A percentile compares a stretch with the other conserved stretches of the same genome.
Conservation (phyloP, 2,329 filamentous ascomycete species). For the Colletotrichum horii region DNA sequence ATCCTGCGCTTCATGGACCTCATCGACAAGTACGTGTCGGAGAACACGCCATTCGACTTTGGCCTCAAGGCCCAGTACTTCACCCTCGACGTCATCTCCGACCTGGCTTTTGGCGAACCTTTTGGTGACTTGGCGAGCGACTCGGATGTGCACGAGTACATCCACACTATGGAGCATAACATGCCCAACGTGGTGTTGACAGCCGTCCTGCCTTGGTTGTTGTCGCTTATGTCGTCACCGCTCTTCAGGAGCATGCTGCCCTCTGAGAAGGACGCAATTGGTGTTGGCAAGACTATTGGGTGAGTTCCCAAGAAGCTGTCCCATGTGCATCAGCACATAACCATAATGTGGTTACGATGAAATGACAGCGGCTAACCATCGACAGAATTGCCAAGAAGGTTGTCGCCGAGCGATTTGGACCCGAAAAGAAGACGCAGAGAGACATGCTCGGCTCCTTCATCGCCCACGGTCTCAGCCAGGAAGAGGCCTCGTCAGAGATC, state of each 20-base stretch:
- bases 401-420: conserved; percentile 49
- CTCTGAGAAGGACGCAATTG: conserved; percentile 39
- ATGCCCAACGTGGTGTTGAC: conserved; percentile 50
- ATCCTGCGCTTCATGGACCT: conserved; percentile 49
- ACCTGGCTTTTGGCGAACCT: conserved; percentile 52
- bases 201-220: conserved; percentile 45
- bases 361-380: rapidly evolving
- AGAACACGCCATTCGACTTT: conserved; percentile 51
- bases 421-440: conserved; percentile 43
- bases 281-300: conserved; percentile 50
- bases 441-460: conserved; percentile 59
- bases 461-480: conserved; percentile 40
- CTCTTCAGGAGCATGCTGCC: conserved; percentile 46
- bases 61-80: conserved; percentile 54
- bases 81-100: conserved; percentile 59
- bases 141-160: conserved; percentile 52
- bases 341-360: rapidly evolving
- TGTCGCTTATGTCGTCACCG: conserved; percentile 43
- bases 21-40: conserved; percentile 44
- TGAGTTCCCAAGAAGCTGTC: conserved; percentile 30
- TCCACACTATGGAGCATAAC: conserved; percentile 46
- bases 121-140: conserved; percentile 53
- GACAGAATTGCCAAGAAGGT: conserved; percentile 47
- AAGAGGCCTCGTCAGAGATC: conserved; percentile 49
- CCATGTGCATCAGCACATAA: neutral